phyloP scores from a whole-genome alignment of 495 filamentous ascomycete species.

The Staphylotrichum tortipilum region DNA sequence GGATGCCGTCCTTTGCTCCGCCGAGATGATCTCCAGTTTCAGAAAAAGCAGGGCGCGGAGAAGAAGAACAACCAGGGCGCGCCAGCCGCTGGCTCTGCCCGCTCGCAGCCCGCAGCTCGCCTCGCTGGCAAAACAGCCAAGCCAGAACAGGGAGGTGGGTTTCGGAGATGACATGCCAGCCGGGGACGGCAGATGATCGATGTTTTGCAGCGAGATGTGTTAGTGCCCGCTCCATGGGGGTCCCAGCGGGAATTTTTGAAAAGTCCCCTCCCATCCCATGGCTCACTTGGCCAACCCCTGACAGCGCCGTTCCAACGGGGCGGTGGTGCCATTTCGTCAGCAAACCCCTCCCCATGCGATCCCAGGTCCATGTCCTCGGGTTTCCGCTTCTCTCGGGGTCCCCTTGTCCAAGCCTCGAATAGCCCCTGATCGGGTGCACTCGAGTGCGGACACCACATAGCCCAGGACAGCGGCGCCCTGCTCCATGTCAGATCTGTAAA shows the following conservation, averaged over 20 bases:
- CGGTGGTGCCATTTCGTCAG: slow-evolving; percentile 11
- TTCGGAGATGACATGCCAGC: not conserved
- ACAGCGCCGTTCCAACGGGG: slow-evolving; percentile 22
- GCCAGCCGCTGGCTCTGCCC: not conserved
- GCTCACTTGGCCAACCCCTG: slow-evolving; percentile 12
- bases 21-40: not conserved
- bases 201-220: slow-evolving; percentile 7
- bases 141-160: not conserved
- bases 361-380: slow-evolving; percentile 32
- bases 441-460: too few relatives aligned
- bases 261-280: slow-evolving; percentile 16
- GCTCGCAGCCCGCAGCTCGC: not conserved
- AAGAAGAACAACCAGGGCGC: too few relatives aligned
- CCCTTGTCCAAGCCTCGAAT: too few relatives aligned
- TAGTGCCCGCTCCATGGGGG: slow-evolving; percentile 4
- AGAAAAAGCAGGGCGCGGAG: not conserved
- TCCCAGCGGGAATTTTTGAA: slow-evolving; percentile 11
- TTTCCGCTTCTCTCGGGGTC: slow-evolving; percentile 12
- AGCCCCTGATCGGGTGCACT: too few relatives aligned
- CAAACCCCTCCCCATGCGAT: slow-evolving; percentile 21
- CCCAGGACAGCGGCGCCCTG: slow-evolving; percentile 6
- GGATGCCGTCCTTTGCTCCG: not conserved
- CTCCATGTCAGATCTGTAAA: slow-evolving; percentile 15
- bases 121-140: not conserved
- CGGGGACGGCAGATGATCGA: slow-evolving; percentile 9